Percentiles rank a stretch among this genome's conserved stretches.
phyloP scores from a whole-genome alignment of 163 green algal species.

The Scenedesmus sp. region DNA sequence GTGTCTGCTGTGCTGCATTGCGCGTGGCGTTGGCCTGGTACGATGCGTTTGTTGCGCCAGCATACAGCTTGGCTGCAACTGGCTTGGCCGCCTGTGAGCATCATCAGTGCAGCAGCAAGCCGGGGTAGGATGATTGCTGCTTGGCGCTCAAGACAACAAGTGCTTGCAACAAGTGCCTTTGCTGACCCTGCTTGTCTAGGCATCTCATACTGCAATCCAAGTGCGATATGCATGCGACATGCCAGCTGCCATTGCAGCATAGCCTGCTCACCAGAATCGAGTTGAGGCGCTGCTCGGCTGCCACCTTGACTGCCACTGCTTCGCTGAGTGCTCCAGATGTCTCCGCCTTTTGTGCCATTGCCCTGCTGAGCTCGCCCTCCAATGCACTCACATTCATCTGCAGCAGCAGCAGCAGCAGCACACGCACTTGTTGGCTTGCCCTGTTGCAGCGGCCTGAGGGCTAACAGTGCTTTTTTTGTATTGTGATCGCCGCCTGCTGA shows the following conservation, averaged over 20 bases:
- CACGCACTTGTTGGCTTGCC: not conserved
- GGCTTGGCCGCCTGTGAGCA: constrained; percentile 26
- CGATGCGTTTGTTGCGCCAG: constrained; percentile 24
- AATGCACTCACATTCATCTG: constrained; percentile 45
- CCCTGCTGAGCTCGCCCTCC: not conserved
- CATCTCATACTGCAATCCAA: too few relatives aligned
- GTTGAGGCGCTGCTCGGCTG: constrained; percentile 29
- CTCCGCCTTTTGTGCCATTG: not conserved
- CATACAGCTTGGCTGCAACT: constrained; percentile 34
- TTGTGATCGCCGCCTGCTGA: too few relatives aligned
- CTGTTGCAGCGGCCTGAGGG: not conserved
- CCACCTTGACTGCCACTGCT: constrained; percentile 22
- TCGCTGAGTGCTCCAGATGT: constrained; percentile 6
- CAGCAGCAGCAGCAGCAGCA: not conserved
- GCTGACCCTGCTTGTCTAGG: too few relatives aligned
- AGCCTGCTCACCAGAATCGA: constrained; percentile 19
- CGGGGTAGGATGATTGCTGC: too few relatives aligned
- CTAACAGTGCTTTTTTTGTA: too few relatives aligned
- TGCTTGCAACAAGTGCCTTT: too few relatives aligned
- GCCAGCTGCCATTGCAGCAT: not conserved
- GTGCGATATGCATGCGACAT: too few relatives aligned
- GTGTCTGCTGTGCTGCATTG: constrained; percentile 6
- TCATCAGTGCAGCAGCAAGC: too few relatives aligned
- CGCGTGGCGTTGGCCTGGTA: constrained; percentile 42
- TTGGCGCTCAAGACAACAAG: too few relatives aligned